Evolutionary conservation across 164 flowering plant genomes (phyloP).

Genomic region (Amborella trichopoda): DNA sequence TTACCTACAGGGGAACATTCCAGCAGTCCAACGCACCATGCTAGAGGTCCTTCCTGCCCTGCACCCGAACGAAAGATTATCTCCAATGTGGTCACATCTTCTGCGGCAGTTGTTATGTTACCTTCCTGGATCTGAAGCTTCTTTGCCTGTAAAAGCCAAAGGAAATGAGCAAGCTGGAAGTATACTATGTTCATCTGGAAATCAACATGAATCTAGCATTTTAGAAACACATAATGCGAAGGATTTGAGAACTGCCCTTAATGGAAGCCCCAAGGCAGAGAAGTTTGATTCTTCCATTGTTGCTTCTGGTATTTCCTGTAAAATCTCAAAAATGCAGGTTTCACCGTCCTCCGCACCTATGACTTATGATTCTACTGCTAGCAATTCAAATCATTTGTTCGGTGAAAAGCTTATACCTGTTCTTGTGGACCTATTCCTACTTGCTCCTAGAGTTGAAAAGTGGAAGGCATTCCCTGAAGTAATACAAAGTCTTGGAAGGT

Average conservation of each 20-base stretch:
- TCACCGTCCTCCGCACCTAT: slow-evolving; percentile 12
- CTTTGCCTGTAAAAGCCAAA: slow-evolving; percentile 21
- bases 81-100: slow-evolving; percentile 73
- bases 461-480: slow-evolving; percentile 54
- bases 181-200: background rate
- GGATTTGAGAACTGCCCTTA: slow-evolving; percentile 2
- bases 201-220: background rate
- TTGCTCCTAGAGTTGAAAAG: slow-evolving; percentile 62
- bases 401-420: slow-evolving; percentile 80
- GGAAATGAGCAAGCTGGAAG: slow-evolving; percentile 17
- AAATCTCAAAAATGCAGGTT: slow-evolving; percentile 14
- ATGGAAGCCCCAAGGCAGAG: slow-evolving; percentile 13
- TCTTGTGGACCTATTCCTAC: slow-evolving; percentile 54
- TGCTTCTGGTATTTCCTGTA: slow-evolving; percentile 13
- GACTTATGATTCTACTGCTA: slow-evolving; percentile 6
- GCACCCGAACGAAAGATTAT: slow-evolving; percentile 52
- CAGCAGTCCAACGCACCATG: slow-evolving; percentile 68
- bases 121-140: slow-evolving; percentile 54
- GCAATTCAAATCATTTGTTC: slow-evolving; percentile 32
- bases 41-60: slow-evolving; percentile 66
- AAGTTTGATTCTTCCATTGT: slow-evolving; percentile 28
- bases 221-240: background rate
- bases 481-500: slow-evolving; percentile 86
- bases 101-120: slow-evolving; percentile 50
- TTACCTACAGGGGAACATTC: slow-evolving; percentile 53